phyloP scores from a whole-genome alignment of 306 rosid species.

The Vigna nakashimae region DNA sequence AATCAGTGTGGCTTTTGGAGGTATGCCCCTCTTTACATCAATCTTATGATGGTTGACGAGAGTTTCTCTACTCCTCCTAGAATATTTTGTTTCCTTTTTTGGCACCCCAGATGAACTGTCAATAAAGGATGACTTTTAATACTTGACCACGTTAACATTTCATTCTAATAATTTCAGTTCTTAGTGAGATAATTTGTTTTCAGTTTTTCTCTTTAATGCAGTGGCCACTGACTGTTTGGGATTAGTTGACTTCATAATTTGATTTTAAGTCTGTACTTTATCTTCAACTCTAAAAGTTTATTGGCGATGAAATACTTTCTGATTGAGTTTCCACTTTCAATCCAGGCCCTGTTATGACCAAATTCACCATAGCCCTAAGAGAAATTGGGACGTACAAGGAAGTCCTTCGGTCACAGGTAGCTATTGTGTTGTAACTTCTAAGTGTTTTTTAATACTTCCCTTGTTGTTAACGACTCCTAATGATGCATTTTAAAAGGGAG shows the following conservation, averaged over 20 bases:
- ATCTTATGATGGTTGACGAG: conserved; percentile 10
- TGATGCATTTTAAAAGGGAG: conserved; percentile 31
- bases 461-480: conserved; percentile 34
- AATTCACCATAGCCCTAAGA: conserved; percentile 95
- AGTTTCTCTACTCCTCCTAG: conserved; percentile 23
- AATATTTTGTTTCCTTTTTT: conserved; percentile 21
- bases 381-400: conserved; percentile 99
- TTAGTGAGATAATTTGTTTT: conserved; percentile 36
- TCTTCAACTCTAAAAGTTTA: conserved; percentile 31
- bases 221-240: conserved; percentile 11
- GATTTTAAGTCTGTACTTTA: conserved; percentile 29
- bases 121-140: conserved; percentile 12
- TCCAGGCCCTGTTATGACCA: conserved; percentile 98
- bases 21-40: conserved; percentile 47
- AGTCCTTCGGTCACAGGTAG: conserved; percentile 98
- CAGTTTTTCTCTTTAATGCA: conserved; percentile 27
- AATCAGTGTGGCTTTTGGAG: conserved; percentile 99
- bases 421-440: conserved; percentile 10
- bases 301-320: conserved; percentile 27
- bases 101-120: background rate
- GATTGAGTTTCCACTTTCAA: conserved; percentile 41
- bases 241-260: conserved; percentile 22
- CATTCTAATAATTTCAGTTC: conserved; percentile 16
- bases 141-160: background rate
- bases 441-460: conserved; percentile 30